Base-by-base conservation (phyloP, 2,329 filamentous ascomycete genomes). In the Hysterium pulicare region DNA sequence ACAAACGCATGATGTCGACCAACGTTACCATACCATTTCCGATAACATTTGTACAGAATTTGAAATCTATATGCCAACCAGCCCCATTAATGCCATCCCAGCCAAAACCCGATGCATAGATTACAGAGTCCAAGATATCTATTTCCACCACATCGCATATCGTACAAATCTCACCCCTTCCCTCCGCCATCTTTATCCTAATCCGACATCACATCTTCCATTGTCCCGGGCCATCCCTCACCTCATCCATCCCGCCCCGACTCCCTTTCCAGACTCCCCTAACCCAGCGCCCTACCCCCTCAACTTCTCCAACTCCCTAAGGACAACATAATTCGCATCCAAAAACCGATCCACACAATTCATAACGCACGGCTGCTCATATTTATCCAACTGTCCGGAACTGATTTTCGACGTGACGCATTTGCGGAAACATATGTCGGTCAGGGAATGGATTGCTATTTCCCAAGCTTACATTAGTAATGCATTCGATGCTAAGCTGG, bases 301-400 rank as follows among this genome's bases (percentile, higher is more conserved):
- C 54, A 87, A 70, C 48, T 68, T 78, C 66, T 93, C 83, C 59
- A 97, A 72, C 65, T 96, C 86, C 75, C 83, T 85, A 68, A 96
- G 74, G n/a, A 95, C 86, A 40, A 88, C 74, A 52, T 87, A 71
- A 71, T 91, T 93, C 49, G 90, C 80, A 69, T 98, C 93, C 72
- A 97, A 78, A 71, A 94, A 97, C 43, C 93, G 79, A 59, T 95
- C 87, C 43, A 97, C 90, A 62, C 93, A 98, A 74, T 95, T 96
- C 66, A 83, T 76, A 66, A 95, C 79, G 68, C 93, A 98, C 7
- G 75, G 71, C 72, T 93, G 84, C 73, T 98, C 93, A 48, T 70
- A 74, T 59, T 77, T 79, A 54, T 94, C 88, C 53, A 98, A 74
- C 58, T 82, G 80, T 21, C 82, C 79, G 47, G 76, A 79, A 54